Percentiles rank a stretch among this genome's conserved stretches.
phyloP scores from a whole-genome alignment of 352 stramenopile genomes.

The Phytopythium delawarense region DNA sequence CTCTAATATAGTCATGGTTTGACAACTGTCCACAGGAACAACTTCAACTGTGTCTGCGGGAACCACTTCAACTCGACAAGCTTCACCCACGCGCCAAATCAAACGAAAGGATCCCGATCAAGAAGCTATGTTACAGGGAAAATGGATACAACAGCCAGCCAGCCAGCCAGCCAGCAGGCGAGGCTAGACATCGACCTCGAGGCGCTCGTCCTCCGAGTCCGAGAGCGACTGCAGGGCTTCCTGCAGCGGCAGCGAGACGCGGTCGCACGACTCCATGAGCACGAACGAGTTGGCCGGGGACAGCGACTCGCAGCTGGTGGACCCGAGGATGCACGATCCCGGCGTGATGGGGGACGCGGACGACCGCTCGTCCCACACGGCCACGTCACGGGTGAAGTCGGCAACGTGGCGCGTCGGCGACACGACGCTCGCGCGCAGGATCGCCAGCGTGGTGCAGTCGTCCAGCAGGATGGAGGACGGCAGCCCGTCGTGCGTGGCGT shows the following conservation, averaged over 20 bases:
- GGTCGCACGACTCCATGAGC: constrained; percentile 23
- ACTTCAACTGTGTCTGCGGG: neutral
- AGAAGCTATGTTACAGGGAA: neutral
- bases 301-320: constrained; percentile 18
- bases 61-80: constrained; percentile 1
- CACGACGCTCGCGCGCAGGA: constrained; percentile 38
- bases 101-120: neutral
- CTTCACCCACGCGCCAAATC: neutral
- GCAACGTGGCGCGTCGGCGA: constrained; percentile 26
- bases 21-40: neutral
- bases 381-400: constrained; percentile 44
- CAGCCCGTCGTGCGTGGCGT: constrained; percentile 33
- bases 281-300: constrained; percentile 38
- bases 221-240: constrained; percentile 9
- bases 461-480: constrained; percentile 30
- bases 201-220: constrained; percentile 27
- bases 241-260: constrained; percentile 13
- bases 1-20: no score
- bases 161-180: neutral
- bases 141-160: neutral
- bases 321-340: constrained; percentile 30
- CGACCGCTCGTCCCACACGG: constrained; percentile 39
- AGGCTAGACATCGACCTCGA: constrained; percentile 25
- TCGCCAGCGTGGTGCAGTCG: constrained; percentile 41
- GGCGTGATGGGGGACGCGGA: constrained; percentile 50